Evolutionary conservation across 202 grass and related monocot genomes (phyloP).

Genomic region (Carex arenaria): DNA sequence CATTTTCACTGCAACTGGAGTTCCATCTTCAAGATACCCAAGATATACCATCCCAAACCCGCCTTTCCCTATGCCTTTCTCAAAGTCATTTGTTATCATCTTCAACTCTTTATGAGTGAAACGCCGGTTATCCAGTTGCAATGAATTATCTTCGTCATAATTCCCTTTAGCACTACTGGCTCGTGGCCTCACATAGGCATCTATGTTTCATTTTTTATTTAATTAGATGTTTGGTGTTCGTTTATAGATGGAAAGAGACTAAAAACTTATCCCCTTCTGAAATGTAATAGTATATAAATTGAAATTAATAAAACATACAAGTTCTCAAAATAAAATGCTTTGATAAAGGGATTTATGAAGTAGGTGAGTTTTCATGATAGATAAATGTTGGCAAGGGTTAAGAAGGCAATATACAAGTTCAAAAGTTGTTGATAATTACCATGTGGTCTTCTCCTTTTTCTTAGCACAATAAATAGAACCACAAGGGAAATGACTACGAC

Average conservation of each 20-base stretch:
- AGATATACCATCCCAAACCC: constrained; percentile 51
- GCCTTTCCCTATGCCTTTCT: constrained; percentile 39
- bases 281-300: background rate
- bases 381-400: background rate
- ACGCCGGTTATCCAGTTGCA: constrained; percentile 43
- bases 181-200: constrained; percentile 28
- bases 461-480: constrained; percentile 19
- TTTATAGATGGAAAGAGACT: background rate
- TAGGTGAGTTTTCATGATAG: background rate
- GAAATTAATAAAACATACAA: background rate
- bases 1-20: constrained; percentile 49
- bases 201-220: background rate
- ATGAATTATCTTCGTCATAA: constrained; percentile 9
- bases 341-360: background rate
- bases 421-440: constrained; percentile 4
- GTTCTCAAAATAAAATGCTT: background rate
- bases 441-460: constrained; percentile 19
- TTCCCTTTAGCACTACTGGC: constrained; percentile 17
- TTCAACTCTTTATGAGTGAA: constrained; percentile 48
- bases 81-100: constrained; percentile 45
- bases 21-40: constrained; percentile 49
- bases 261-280: background rate
- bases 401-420: background rate
- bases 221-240: background rate
- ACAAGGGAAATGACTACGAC: constrained; percentile 15